Percentiles rank a stretch among this genome's conserved stretches.
These are phyloP conservation scores for Tolypocladium endophyticum DNA, from an alignment of 2,329 filamentous ascomycete genomes.

Conservation along the genomic window DNA sequence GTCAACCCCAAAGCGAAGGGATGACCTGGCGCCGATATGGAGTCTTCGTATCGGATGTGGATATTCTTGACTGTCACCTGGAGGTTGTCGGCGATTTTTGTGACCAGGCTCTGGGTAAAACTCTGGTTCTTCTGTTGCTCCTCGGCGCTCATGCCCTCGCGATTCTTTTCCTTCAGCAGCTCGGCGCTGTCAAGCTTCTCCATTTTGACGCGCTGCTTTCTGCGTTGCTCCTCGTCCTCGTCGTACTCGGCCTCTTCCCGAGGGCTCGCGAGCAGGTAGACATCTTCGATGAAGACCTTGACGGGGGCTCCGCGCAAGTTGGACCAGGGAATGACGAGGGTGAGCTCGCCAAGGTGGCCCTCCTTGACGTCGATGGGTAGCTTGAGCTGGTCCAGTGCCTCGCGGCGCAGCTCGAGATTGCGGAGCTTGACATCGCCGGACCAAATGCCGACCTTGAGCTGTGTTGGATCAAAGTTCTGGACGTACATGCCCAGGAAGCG, in stretches of 20 bases:
- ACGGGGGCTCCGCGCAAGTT: constrained; percentile 92
- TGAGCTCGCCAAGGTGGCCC: constrained; percentile 86
- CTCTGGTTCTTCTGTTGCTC: constrained; percentile 97
- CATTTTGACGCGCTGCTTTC: constrained; percentile 90
- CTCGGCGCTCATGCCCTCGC: constrained; percentile 87
- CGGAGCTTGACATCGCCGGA: constrained; percentile 93
- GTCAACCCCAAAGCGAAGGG: constrained; percentile 90
- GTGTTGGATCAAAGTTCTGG: constrained; percentile 96
- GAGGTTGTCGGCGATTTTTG: constrained; percentile 96
- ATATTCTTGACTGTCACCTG: constrained; percentile 98
- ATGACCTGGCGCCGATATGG: constrained; percentile 87
- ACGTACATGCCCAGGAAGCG: constrained; percentile 99
- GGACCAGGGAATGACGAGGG: constrained; percentile 91
- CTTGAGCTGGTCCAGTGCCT: constrained; percentile 94
- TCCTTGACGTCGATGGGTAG: constrained; percentile 94
- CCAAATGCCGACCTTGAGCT: constrained; percentile 98
- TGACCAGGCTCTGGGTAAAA: constrained; percentile 89
- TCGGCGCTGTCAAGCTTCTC: constrained; percentile 97
- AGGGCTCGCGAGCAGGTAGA: constrained; percentile 87
- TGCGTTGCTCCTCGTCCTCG: constrained; percentile 78
- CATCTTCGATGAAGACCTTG: constrained; percentile 91
- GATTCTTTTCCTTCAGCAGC: constrained; percentile 79
- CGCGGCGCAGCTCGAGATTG: constrained; percentile 82
- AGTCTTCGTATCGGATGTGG: constrained; percentile 95
- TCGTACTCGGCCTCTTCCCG: constrained; percentile 94